A percentile compares a stretch with the other conserved stretches of the same genome.
Conservation (phyloP, 148 eudicot genomes). For the Cornus florida region DNA sequence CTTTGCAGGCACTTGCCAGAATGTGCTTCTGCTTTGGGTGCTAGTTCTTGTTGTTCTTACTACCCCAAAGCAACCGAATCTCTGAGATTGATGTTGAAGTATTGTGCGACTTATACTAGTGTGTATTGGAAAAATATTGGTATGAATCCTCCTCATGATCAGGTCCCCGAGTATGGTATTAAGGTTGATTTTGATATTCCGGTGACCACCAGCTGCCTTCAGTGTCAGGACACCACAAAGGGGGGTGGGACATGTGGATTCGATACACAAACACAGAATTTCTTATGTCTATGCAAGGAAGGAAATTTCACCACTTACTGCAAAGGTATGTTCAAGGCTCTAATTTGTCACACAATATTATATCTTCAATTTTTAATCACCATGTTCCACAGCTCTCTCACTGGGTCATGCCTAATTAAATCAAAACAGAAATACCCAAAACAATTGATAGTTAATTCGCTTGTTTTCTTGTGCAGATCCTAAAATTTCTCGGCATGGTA, state of each 20-base stretch:
- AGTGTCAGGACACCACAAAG: constrained; percentile 68
- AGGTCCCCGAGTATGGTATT: constrained; percentile 81
- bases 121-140: constrained; percentile 82
- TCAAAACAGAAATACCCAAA: too few species aligned
- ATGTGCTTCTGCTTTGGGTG: constrained; percentile 44
- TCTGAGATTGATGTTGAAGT: constrained; percentile 70
- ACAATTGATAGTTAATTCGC: not conserved
- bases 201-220: constrained; percentile 63
- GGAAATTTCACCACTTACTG: constrained; percentile 78
- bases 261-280: constrained; percentile 51
- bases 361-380: not conserved
- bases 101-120: constrained; percentile 73
- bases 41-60: constrained; percentile 76
- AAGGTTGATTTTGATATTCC: constrained; percentile 86
- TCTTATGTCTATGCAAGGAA: constrained; percentile 71
- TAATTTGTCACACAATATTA: not conserved
- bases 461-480: constrained; percentile 31
- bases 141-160: constrained; percentile 42
- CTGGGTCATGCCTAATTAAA: too few species aligned
- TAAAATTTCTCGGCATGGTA: constrained; percentile 29
- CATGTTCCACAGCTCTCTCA: too few species aligned
- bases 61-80: constrained; percentile 83
- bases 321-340: constrained; percentile 46
- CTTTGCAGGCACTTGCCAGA: constrained; percentile 77
- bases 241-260: constrained; percentile 91